Evolutionary conservation across 225 moss, liverwort and hornwort species (phyloP).

Genomic region (Physcomitrellopsis africana): DNA sequence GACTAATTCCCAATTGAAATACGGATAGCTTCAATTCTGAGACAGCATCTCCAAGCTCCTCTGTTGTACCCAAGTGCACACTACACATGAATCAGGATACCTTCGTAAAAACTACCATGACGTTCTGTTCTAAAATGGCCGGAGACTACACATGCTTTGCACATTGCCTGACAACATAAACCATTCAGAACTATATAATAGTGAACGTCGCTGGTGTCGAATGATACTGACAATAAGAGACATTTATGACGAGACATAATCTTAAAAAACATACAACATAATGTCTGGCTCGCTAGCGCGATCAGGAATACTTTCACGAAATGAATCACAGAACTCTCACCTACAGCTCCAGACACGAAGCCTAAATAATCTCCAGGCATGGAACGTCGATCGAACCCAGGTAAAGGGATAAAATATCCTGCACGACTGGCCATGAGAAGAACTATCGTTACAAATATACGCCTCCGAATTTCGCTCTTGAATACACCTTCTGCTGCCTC

Average conservation of each 20-base stretch:
- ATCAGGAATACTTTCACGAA: background rate
- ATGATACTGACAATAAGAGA: slow-evolving; percentile 13
- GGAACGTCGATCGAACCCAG: slow-evolving; percentile 94
- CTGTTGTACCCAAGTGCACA: slow-evolving; percentile 45
- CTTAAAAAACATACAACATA: background rate
- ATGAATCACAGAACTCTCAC: slow-evolving; percentile 39
- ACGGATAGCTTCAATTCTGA: slow-evolving; percentile 86
- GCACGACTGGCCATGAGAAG: slow-evolving; percentile 97
- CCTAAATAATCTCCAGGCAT: slow-evolving; percentile 84
- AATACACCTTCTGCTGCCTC: slow-evolving; percentile 89
- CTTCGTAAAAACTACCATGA: background rate
- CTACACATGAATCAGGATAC: background rate
- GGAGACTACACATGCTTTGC: background rate
- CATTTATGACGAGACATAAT: background rate
- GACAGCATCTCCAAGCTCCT: slow-evolving; percentile 96
- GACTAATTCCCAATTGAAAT: too few relatives aligned
- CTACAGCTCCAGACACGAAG: slow-evolving; percentile 94
- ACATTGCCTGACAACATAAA: background rate
- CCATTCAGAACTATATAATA: background rate
- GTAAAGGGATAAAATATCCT: slow-evolving; percentile 93
- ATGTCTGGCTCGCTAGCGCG: background rate
- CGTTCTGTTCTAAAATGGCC: background rate
- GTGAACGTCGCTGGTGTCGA: background rate
- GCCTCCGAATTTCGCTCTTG: slow-evolving; percentile 94
- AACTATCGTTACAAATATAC: slow-evolving; percentile 85